Base-by-base conservation (phyloP, 371 early-diverging fungal genomes). In the Massospora cicadina region DNA sequence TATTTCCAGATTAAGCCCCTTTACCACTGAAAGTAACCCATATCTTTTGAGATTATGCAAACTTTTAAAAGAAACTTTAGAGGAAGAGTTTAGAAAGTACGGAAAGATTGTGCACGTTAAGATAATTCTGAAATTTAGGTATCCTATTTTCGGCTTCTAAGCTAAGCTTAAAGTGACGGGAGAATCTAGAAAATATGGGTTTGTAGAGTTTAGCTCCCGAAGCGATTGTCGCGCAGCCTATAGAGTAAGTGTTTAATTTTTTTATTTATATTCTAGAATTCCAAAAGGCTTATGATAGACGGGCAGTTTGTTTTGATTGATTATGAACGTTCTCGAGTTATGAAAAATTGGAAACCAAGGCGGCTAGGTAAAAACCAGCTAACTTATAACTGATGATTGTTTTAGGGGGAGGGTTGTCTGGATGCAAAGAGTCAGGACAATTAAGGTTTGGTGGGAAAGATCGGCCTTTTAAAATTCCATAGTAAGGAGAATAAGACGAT, bases 401-500 rank as follows among this genome's bases (percentile, higher is more conserved):
- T 31, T 33, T 32, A 54, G 83, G 83, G 7, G 83, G 83, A 57
- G 83, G 83, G 25, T 77, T 76, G 63, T 79, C 80, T 21, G 83
- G 83, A 5, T 68, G 71, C 64, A 83, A 81, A 63, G 80, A 79
- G 68, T 79, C 79, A 13, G 82, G 83, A 0, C 83, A 83, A 66
- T 63, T 83, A 57, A 67, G 83, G 54, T 83, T 83, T 72, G 83
- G 83, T 43, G 78, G 74, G 2, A 71, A 79, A 66, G 80, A 79
- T 58, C 68, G 77, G 27, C 79, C 79, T 1, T 83, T 83, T 66
- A 72, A 76, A 66, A 62, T 70, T 33, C 76, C 78, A 25, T 54
- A 70, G 71, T 74, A 71, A 56, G 71, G 67, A 25, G 24, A 33
- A 12, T 57, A 57, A 23, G 26, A n/a, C 26, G 28, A 10, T 25